Conservation (phyloP, 768 basidiomycete genomes). For the Agaricus bisporus region DNA sequence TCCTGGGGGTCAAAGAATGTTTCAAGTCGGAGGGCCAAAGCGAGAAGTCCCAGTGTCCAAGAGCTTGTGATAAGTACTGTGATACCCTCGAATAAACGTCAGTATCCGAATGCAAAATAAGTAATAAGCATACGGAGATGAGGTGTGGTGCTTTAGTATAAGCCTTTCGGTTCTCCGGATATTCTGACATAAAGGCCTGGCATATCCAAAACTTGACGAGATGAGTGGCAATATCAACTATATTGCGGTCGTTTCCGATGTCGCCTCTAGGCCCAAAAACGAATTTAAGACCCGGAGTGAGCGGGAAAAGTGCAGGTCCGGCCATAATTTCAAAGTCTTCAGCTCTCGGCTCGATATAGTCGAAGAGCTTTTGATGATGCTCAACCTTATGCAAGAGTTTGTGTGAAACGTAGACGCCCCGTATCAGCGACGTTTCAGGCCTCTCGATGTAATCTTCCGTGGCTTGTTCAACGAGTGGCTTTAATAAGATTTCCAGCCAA, state of each 20-base stretch:
- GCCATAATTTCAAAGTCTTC: slow-evolving; percentile 7
- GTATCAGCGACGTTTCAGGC: not conserved
- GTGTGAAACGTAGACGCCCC: not conserved
- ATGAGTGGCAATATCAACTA: slow-evolving; percentile 21
- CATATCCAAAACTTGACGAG: slow-evolving; percentile 25
- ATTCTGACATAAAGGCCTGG: slow-evolving; percentile 15
- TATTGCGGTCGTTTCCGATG: slow-evolving; percentile 13
- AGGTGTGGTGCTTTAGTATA: slow-evolving; percentile 17
- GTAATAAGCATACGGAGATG: slow-evolving; percentile 9
- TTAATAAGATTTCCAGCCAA: slow-evolving; percentile 11
- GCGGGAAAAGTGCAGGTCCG: slow-evolving; percentile 5
- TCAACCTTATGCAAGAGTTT: not conserved
- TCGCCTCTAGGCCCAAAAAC: slow-evolving; percentile 9
- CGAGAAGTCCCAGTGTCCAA: slow-evolving; percentile 17
- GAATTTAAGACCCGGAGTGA: slow-evolving; percentile 4
- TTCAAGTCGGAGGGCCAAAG: slow-evolving; percentile 15
- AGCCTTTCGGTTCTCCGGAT: slow-evolving; percentile 19
- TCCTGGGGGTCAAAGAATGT: slow-evolving; percentile 15
- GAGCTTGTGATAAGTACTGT: slow-evolving; percentile 17
- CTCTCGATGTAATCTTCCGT: not conserved
- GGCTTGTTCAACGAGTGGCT: slow-evolving; percentile 5
- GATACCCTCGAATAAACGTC: slow-evolving; percentile 1
- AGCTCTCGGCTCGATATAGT: slow-evolving; percentile 11
- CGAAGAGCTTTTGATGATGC: slow-evolving; percentile 10
- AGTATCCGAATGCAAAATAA: not conserved